phyloP scores from a whole-genome alignment of 345 rosid species.

The Raphanus raphanistrum region DNA sequence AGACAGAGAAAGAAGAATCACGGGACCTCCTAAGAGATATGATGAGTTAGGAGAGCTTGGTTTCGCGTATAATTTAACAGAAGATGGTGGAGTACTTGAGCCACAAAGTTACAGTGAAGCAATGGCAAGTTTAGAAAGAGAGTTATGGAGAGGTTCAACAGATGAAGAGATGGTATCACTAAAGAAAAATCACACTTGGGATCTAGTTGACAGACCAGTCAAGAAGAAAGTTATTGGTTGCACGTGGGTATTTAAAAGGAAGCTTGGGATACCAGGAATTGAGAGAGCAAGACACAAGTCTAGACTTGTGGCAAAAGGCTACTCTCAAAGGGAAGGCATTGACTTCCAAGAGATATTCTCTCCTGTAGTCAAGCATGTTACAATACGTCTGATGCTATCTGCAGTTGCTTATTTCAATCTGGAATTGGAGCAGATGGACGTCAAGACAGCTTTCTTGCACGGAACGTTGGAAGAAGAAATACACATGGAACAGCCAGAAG shows the following conservation, averaged over 20 bases:
- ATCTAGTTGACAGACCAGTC: too few species aligned
- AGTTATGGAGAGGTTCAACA: background rate
- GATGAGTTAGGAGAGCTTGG: background rate
- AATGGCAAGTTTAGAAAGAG: background rate
- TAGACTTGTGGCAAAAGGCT: background rate
- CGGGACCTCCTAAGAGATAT: background rate
- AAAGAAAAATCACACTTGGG: background rate
- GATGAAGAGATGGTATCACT: background rate
- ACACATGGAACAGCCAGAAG: background rate
- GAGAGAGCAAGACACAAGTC: background rate
- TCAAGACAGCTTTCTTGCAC: background rate
- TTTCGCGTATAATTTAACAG: background rate
- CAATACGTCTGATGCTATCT: too few species aligned
- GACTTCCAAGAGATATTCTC: background rate
- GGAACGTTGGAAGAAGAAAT: background rate
- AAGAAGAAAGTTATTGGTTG: background rate
- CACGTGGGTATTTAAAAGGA: background rate
- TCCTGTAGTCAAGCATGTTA: too few species aligned
- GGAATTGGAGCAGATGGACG: background rate
- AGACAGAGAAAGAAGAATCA: too few species aligned
- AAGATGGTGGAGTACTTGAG: background rate
- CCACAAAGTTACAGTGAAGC: background rate
- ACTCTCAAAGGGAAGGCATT: background rate
- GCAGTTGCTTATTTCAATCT: background rate
- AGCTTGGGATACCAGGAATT: background rate